A percentile compares a stretch with the other conserved stretches of the same genome.
Evolutionary conservation across 1,284 basidiomycete species (phyloP).

Genomic region (Malassezia japonica): DNA sequence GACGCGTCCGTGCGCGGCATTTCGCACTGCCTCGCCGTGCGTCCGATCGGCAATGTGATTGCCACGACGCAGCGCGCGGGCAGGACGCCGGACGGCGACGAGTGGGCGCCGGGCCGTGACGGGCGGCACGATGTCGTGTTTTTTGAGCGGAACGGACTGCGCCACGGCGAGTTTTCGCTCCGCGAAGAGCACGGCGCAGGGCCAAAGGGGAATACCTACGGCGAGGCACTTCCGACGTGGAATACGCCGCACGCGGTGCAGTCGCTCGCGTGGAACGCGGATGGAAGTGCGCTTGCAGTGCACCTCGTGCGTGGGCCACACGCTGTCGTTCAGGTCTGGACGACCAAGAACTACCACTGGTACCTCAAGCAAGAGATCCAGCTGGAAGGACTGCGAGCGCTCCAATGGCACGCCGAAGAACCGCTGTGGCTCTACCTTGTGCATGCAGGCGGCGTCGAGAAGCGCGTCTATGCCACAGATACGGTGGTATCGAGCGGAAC

Average conservation of each 20-base stretch:
- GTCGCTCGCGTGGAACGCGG: slow-evolving; percentile 76
- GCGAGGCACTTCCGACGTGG: slow-evolving; percentile 18
- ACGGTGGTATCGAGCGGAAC: slow-evolving; percentile 58
- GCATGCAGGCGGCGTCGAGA: slow-evolving; percentile 54
- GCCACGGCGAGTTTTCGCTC: slow-evolving; percentile 79
- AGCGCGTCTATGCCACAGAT: slow-evolving; percentile 64
- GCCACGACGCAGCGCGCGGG: slow-evolving; percentile 74
- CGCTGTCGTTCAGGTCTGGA: slow-evolving; percentile 71
- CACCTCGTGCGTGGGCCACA: not conserved
- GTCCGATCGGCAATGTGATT: slow-evolving; percentile 76
- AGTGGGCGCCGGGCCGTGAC: slow-evolving; percentile 32
- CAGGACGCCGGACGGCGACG: slow-evolving; percentile 53
- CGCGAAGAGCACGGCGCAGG: slow-evolving; percentile 51
- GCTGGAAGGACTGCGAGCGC: slow-evolving; percentile 8
- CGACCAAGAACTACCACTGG: slow-evolving; percentile 91
- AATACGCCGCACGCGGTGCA: slow-evolving; percentile 55
- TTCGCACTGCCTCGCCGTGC: slow-evolving; percentile 72
- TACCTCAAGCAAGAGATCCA: slow-evolving; percentile 49
- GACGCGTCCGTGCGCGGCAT: slow-evolving; percentile 68
- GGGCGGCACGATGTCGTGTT: slow-evolving; percentile 77
- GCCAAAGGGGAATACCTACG: slow-evolving; percentile 36
- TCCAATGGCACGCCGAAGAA: slow-evolving; percentile 82
- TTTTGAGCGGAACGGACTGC: slow-evolving; percentile 85
- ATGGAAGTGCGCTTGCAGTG: slow-evolving; percentile 73
- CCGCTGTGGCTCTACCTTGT: slow-evolving; percentile 60